Evolutionary conservation across 2,329 filamentous ascomycete genomes (phyloP), one percentile per base, ranked within the genome.

Genomic region (Apiospora marii): DNA sequence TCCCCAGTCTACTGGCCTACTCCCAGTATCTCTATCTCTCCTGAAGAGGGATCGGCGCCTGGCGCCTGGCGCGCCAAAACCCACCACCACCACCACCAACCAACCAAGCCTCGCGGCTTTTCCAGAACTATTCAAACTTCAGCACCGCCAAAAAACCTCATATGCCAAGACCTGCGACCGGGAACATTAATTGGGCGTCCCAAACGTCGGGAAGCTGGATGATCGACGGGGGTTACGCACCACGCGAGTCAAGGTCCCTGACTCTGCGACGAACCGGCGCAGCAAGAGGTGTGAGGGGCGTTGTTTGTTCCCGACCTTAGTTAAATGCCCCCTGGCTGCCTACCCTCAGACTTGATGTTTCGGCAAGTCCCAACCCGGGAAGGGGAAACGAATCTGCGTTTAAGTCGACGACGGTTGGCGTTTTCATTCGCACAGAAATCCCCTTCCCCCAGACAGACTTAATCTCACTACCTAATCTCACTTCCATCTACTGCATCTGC

Each of bases 151-250:
- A 41, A 41, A 41, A 7, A 16, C 43, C 16, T 6, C 5, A 48
- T 48, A 7, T 24, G 51, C 51, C 51, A 53, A 53, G 51, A 30
- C 24, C 4, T 30, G n/a, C 51, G 24, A 53, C 24, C 1, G 12
- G 51, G 51, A 19, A 27, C 51, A 58, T 1, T 10, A 10, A 8
- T 41, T 41, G 37, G 37, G 37, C 37, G 1, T 41, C 37, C 37
- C 27, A 34, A 61, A 61, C 53, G 34, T 61, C 53, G 53, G 30
- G 27, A 10, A 58, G 27, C 14, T 58, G 51, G 30, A 22, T 61
- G 53, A 61, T 61, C 53, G 27, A 37, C 53, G 53, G 51, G 51
- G 16, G 8, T 61, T 61, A 61, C 53, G 53, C 27, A 61, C 53
- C 5, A 34, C 51, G n/a, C 51, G 51, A 58, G 51, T 61, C 53